Base-by-base conservation (phyloP, 257 asterid genomes). In the Solanum appendiculatum region DNA sequence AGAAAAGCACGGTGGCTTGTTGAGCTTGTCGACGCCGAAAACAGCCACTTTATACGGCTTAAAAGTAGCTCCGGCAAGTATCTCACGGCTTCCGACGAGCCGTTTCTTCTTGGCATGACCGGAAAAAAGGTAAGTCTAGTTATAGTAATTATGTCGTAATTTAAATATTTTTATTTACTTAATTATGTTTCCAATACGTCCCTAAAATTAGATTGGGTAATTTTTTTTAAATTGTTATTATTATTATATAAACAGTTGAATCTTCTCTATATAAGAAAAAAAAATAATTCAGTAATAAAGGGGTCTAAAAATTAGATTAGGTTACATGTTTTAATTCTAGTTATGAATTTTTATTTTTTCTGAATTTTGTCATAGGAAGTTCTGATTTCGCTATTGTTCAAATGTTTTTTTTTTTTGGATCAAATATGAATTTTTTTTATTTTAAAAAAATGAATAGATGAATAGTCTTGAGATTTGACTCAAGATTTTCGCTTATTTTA, bases 1-100 rank as follows among this genome's bases (percentile, higher is more conserved):
- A 82, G 92, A 66, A 88, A 83, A 48, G 94, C 97, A 29, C 94
- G 99, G 89, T 97, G 99, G 99, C 86, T 91, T 74, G 96, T 97
- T 80, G 99, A 97, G 90, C 89, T 91, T 51, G 95, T 95, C 44
- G 96, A 93, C 37, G 85, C 20, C 21, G 86, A 87, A 36, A 92
- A 90, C 86, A 87, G 86, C 74, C 87, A 87, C 64, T 87, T 89
- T 87, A 51, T 97, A 74, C 98, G 97, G 42, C 96, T 97, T 16
- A 95, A 93, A 73, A 96, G 95, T 90, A 92, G 94, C 89, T 91
- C 92, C 89, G 90, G 89, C 86, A 92, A 93, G 31, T 97, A 97
- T 89, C 92, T 97, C 70, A 92, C 93, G 33, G 97, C 99, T 36
- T 86, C 98, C 7, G 66, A 81, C 44, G 96, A 91, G 11, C 90